phyloP scores from a whole-genome alignment of 768 basidiomycete species.

The Collybiopsis confluens region DNA sequence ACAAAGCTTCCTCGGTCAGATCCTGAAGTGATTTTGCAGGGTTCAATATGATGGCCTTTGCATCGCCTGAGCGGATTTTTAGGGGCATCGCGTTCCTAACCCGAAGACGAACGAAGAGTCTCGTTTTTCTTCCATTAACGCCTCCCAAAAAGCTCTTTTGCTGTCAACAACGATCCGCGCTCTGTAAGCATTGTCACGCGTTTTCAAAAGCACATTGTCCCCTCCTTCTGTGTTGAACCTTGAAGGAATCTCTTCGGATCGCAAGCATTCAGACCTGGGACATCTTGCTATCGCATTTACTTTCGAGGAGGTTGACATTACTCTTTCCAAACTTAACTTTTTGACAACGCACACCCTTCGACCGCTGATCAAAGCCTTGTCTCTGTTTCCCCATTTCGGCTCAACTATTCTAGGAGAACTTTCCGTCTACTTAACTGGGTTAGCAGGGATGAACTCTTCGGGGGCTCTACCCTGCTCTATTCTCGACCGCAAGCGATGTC shows the following conservation, averaged over 20 bases:
- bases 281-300: not conserved
- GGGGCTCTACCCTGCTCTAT: not conserved
- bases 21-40: not conserved
- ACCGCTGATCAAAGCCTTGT: not conserved
- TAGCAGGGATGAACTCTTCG: not conserved
- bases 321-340: not conserved
- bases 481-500: not conserved
- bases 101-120: conserved; percentile 1
- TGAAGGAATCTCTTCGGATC: not conserved
- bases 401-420: not conserved
- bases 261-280: not conserved
- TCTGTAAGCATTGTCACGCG: not conserved
- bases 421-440: too few species aligned
- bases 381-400: not conserved
- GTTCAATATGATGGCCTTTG: not conserved
- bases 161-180: conserved; percentile 6
- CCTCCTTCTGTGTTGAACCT: not conserved
- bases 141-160: not conserved
- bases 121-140: not conserved
- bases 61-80: not conserved
- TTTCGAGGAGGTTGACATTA: not conserved
- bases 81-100: not conserved
- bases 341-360: not conserved
- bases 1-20: not conserved
- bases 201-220: not conserved